Evolutionary conservation across 306 rosid genomes (phyloP), one percentile per base, ranked within the genome.

Genomic region (Quercus variabilis): DNA sequence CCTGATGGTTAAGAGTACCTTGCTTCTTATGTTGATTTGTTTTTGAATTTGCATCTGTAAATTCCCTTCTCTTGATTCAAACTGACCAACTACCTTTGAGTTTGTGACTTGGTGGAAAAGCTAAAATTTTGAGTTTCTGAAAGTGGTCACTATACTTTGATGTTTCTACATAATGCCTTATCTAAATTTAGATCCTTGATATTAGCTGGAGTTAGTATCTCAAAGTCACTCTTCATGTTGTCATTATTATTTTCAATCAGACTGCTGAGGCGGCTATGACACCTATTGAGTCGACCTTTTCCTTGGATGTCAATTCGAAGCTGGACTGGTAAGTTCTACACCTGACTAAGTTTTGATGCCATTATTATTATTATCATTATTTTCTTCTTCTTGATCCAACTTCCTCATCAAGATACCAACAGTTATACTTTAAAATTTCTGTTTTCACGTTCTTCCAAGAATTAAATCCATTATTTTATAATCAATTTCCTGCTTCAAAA

Each of bases 261-360:
- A 94, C 92, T 62, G 98, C 98, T 71, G 97, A 91, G 85, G 97
- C 88, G 86, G 98, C 98, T 38, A 94, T 92, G 98, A 94, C 97
- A 21, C 98, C 98, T 71, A 94, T 94, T 81, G 98, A 94, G 76
- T 94, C 98, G 43, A 91, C 98, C 60, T 94, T 94, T 81, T 94
- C 98, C 62, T 85, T 94, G 86, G 93, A 92, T 85, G 97, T 94
- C 26, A 89, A 92, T 82, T 94, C 98, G 63, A 94, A 92, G 81
- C 79, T 94, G 91, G 97, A 94, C 86, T 94, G 97, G 98, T 94
- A 75, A 91, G 91, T 82, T 78, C 72, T 56, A 55, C 57, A 3
- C 25, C 52, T n/a, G 72, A 7, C 25, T 68, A 19, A 33, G 13
- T 33, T 68, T 7, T 68, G 26, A 19, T 35, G 71, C 20, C n/a